phyloP scores from a whole-genome alignment of 805 yeast species.

The Tetrapisispora iriomotensis region DNA sequence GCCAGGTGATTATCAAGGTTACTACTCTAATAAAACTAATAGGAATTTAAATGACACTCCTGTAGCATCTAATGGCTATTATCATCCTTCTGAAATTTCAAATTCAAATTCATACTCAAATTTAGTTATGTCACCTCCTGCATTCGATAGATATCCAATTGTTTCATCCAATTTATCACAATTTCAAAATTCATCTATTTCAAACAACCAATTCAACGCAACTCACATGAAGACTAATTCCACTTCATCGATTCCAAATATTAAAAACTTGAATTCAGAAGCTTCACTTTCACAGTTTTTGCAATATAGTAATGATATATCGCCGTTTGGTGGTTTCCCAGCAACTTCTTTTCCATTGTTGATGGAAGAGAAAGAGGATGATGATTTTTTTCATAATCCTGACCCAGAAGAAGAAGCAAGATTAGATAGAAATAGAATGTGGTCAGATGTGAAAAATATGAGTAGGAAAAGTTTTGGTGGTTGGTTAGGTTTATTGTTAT shows the following conservation, averaged over 20 bases:
- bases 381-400: slow-evolving; percentile 92
- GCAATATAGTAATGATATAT: slow-evolving; percentile 49
- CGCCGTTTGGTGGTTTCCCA: slow-evolving; percentile 96
- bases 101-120: slow-evolving; percentile 6
- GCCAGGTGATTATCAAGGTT: slow-evolving; percentile 25
- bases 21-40: slow-evolving; percentile 19
- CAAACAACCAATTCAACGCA: background rate
- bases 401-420: slow-evolving; percentile 90
- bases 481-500: slow-evolving; percentile 46
- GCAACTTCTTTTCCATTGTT: slow-evolving; percentile 83
- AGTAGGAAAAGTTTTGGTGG: slow-evolving; percentile 57
- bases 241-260: slow-evolving; percentile 1
- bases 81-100: background rate
- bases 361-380: slow-evolving; percentile 89
- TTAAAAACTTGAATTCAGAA: background rate
- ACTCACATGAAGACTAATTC: slow-evolving; percentile 1
- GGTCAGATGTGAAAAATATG: slow-evolving; percentile 54
- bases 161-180: slow-evolving; percentile 36
- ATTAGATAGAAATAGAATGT: slow-evolving; percentile 61
- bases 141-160: slow-evolving; percentile 61
- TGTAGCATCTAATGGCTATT: background rate
- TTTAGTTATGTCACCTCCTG: slow-evolving; percentile 37
- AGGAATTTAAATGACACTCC: slow-evolving; percentile 5
- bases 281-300: slow-evolving; percentile 6
- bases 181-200: slow-evolving; percentile 1